These are phyloP conservation scores for Mycena rosella DNA, from an alignment of 768 basidiomycete genomes.

Conservation along the genomic window DNA sequence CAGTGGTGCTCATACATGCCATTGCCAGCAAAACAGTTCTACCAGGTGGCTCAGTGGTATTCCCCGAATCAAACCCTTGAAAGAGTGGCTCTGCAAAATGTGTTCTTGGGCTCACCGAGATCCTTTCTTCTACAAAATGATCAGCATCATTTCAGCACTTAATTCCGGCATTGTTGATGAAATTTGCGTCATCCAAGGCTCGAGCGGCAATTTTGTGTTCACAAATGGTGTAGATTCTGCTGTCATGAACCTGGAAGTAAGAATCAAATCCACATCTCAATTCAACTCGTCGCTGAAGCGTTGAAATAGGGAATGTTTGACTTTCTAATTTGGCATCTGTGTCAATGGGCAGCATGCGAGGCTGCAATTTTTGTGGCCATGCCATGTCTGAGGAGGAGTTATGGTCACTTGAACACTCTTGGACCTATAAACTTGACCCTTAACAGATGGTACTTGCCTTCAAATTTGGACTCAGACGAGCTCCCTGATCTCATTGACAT, in stretches of 20 bases:
- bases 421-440: conserved; percentile 4
- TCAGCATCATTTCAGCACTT: too few species aligned
- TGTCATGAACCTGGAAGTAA: too few species aligned
- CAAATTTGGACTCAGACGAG: conserved; percentile 2
- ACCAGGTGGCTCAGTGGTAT: conserved; percentile 7
- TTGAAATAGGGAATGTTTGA: too few species aligned
- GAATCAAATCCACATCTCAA: too few species aligned
- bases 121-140: too few species aligned
- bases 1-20: conserved; percentile 4
- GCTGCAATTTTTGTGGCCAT: conserved; percentile 6
- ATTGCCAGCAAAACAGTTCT: not conserved
- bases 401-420: not conserved
- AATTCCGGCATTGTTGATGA: too few species aligned
- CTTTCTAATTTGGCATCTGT: conserved; percentile 43
- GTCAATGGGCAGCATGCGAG: not conserved
- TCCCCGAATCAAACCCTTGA: conserved; percentile 4
- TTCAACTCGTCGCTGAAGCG: too few species aligned
- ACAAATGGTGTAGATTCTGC: too few species aligned
- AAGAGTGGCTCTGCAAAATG: conserved; percentile 6
- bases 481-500: conserved; percentile 1
- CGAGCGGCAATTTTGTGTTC: too few species aligned
- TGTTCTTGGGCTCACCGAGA: conserved; percentile 7
- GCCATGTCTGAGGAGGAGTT: not conserved
- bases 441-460: conserved; percentile 12
- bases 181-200: too few species aligned